Conservation (phyloP, 352 stramenopile species). For the Phytophthora gonapodyides region DNA sequence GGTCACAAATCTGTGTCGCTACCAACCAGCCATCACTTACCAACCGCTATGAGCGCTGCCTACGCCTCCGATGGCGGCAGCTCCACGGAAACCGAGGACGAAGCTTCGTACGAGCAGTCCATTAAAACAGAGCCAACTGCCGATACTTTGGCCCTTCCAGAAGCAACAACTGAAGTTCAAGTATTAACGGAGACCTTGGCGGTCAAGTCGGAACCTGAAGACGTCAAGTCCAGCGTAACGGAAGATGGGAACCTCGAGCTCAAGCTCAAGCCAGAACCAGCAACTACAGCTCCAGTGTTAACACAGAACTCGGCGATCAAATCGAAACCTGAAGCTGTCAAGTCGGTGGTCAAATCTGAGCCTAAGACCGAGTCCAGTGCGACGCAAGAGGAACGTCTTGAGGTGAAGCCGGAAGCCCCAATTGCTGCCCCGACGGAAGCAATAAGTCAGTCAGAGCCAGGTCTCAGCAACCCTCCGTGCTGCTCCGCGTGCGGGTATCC, state of each 20-base stretch:
- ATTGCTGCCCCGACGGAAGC: neutral
- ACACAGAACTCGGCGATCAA: neutral
- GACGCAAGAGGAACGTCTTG: neutral
- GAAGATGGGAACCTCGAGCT: neutral
- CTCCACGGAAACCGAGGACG: constrained; percentile 29
- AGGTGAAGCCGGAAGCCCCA: constrained; percentile 9
- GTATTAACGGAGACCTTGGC: neutral
- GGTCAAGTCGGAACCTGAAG: constrained; percentile 20
- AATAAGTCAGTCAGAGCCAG: neutral
- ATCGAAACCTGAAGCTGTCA: too few species aligned
- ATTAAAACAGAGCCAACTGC: constrained; percentile 13
- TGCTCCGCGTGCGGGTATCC: constrained; percentile 19
- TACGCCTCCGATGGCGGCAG: constrained; percentile 27
- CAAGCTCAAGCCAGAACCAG: neutral
- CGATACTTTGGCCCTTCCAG: neutral
- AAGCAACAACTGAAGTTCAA: constrained; percentile 1
- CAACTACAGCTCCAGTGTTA: neutral
- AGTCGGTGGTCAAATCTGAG: too few species aligned
- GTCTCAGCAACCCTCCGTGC: neutral
- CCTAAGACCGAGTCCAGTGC: too few species aligned
- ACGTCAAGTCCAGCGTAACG: constrained; percentile 10
- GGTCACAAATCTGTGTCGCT: too few species aligned
- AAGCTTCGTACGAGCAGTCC: constrained; percentile 6
- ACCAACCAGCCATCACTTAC: too few species aligned
- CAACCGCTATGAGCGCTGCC: constrained; percentile 4